A percentile compares a stretch with the other conserved stretches of the same genome.
Conservation (phyloP, 176 grass and related monocot species). For the Oryza longistaminata region DNA sequence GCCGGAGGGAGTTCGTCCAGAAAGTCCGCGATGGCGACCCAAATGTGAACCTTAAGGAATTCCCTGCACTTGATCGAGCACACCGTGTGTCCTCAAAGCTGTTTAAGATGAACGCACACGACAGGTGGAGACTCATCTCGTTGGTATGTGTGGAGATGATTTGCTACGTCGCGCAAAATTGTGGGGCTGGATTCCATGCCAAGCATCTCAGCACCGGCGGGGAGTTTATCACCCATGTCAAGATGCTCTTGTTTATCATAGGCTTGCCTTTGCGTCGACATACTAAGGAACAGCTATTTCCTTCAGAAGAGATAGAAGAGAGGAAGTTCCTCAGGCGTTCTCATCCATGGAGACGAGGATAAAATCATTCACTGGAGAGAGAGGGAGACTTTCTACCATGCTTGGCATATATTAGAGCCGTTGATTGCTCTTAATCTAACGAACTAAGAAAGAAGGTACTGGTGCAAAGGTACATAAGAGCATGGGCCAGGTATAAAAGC, state of each 20-base stretch:
- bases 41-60: no score
- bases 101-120: background rate
- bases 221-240: background rate
- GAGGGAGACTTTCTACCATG: no score
- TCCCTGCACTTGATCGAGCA: no score
- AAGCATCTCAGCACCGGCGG: background rate
- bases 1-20: background rate
- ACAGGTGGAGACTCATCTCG: background rate
- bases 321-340: background rate
- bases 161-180: background rate
- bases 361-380: no score
- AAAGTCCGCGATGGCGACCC: no score
- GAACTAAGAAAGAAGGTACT: no score
- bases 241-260: background rate
- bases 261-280: background rate
- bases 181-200: background rate
- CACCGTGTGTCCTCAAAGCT: background rate
- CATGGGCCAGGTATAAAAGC: no score
- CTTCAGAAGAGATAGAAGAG: constrained; percentile 2
- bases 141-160: background rate
- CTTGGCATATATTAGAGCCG: no score
- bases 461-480: no score
- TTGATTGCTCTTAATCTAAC: no score
- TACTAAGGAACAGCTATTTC: background rate
- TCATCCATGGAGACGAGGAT: background rate